Evolutionary conservation across 2,329 filamentous ascomycete species (phyloP), one percentile per base, ranked within the genome.

Genomic region (Xylariomycetidae sp.): DNA sequence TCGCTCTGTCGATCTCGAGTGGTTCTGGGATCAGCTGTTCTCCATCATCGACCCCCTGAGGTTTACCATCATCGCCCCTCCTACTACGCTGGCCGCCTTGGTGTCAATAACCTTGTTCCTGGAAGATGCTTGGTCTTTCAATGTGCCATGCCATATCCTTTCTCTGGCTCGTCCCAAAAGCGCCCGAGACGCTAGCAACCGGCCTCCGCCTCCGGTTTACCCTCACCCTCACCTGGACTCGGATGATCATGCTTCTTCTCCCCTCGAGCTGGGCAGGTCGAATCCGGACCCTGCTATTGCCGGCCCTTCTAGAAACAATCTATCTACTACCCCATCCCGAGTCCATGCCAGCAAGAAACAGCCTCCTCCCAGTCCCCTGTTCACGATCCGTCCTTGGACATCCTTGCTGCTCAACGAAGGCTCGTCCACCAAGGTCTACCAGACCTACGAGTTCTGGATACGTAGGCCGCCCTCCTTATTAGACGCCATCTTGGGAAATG

Each of bases 361-460:
- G 5, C 33, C 45, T 14, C 42, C 50, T 1, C 50, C 56, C 2
- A 61, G 56, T 42, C 54, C 52, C 9, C 58, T 87, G 1, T 70
- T 86, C 27, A 67, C 68, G 16, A 62, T 73, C n/a, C 69, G 74
- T 2, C 72, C 72, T 2, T 89, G 85, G 85, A 69, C 67, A 0
- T 69, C 73, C 13, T 49, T 88, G 1, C 63, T 74, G 2, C 73
- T 88, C 43, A 89, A 89, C 53, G 85, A 90, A 60, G 82, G 83
- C 7, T 86, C 82, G 0, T 86, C 78, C 4, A 70, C 83, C n/a
- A 70, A 71, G 37, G 81, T 77, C 5, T 89, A 86, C 59, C 72
- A 72, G 29, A 79, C 75, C 4, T 83, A 86, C 53, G 80, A 87
- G 48, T 87, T 81, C 58, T 85, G 82, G 49, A 65, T 80, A 22